Conservation (phyloP, 148 eudicot species). For the Spergularia marina region DNA sequence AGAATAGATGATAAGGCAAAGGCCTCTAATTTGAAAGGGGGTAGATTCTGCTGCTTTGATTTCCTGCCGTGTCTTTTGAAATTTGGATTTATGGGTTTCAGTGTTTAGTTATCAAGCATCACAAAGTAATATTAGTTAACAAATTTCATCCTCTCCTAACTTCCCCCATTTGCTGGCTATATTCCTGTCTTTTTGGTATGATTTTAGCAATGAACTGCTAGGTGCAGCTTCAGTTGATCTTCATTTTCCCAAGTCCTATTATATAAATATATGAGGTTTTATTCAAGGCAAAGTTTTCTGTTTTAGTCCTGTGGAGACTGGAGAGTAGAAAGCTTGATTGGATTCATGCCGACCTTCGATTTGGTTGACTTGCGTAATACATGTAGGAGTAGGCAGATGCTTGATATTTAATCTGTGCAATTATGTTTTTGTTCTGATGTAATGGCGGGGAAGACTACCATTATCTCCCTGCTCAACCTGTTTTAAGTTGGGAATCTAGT, state of each 20-base stretch:
- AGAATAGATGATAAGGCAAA: no score
- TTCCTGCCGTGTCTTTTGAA: no score
- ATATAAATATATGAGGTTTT: not conserved
- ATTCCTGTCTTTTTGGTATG: not conserved
- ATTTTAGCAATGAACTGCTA: no score
- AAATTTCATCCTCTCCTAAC: no score
- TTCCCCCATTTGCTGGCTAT: not conserved
- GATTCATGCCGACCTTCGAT: not conserved
- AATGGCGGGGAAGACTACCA: not conserved
- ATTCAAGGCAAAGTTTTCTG: not conserved
- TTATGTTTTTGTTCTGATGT: not conserved
- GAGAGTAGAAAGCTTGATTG: no score
- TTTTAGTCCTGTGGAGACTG: not conserved
- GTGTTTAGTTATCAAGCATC: no score
- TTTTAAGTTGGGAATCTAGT: not conserved
- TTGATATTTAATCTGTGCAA: not conserved
- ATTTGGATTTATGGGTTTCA: no score
- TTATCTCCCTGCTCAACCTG: not conserved
- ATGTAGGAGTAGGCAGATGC: not conserved
- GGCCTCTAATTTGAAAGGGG: no score
- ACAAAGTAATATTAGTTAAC: no score
- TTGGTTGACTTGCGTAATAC: not conserved
- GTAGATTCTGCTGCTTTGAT: no score
- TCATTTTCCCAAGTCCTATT: not conserved
- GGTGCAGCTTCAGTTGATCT: not conserved